phyloP scores from a whole-genome alignment of 805 yeast genomes.

The Pichia eremophila region DNA sequence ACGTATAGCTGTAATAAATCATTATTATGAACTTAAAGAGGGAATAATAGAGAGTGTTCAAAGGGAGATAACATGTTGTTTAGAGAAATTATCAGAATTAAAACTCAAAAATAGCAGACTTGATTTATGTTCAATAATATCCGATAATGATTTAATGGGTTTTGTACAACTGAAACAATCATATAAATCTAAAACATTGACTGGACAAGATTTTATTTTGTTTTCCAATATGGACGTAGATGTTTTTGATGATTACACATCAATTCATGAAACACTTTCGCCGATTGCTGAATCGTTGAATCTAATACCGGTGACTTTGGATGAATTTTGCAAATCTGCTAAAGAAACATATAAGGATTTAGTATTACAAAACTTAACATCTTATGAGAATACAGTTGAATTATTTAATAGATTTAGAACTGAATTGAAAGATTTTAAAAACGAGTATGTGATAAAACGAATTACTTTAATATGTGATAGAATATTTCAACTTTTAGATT shows the following conservation, averaged over 20 bases:
- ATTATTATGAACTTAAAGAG: not conserved
- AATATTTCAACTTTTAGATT: constrained; percentile 30
- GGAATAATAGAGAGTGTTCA: constrained; percentile 2
- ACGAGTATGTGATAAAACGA: constrained; percentile 39
- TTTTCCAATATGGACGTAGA: constrained; percentile 1
- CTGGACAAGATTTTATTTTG: constrained; percentile 1
- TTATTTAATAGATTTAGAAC: constrained; percentile 33
- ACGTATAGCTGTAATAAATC: not conserved
- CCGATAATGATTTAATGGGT: not conserved
- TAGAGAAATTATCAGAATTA: not conserved
- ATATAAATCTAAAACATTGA: not conserved
- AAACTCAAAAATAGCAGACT: constrained; percentile 12
- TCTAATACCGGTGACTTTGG: constrained; percentile 42
- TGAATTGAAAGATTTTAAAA: constrained; percentile 34
- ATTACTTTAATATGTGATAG: constrained; percentile 48
- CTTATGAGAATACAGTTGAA: constrained; percentile 31
- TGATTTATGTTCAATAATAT: constrained; percentile 18
- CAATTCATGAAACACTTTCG: constrained; percentile 32
- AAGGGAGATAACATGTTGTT: not conserved
- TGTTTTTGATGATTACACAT: constrained; percentile 24
- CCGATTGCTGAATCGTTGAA: constrained; percentile 46
- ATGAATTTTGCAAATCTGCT: constrained; percentile 30
- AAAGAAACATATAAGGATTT: constrained; percentile 24
- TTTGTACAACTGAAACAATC: not conserved
- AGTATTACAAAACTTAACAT: constrained; percentile 25